Conservation (phyloP, 2,329 filamentous ascomycete genomes). For the Curvularia eragrostidis region DNA sequence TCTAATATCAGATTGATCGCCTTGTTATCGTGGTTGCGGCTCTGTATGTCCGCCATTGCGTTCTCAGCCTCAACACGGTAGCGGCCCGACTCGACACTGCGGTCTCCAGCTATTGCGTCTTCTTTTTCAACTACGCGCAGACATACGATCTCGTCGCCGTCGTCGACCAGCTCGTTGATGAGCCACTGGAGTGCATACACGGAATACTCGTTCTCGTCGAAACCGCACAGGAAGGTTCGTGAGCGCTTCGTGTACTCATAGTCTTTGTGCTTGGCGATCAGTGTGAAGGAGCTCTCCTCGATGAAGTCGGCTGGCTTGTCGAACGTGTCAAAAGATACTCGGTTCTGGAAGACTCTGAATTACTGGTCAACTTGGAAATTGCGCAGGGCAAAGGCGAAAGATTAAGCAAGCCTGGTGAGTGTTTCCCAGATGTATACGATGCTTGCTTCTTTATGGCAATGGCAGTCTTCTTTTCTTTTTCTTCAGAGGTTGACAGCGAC, state of each 20-base stretch:
- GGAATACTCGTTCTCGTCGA: constrained; percentile 90
- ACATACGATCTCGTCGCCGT: constrained; percentile 92
- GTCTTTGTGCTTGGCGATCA: constrained; percentile 85
- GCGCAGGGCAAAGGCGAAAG: neutral
- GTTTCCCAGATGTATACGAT: neutral
- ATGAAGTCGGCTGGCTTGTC: constrained; percentile 69
- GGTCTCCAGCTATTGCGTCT: constrained; percentile 69
- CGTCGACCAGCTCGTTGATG: constrained; percentile 88
- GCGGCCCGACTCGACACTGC: constrained; percentile 67
- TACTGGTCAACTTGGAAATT: constrained; percentile 22
- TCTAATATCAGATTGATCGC: constrained; percentile 87
- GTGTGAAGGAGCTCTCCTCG: constrained; percentile 69
- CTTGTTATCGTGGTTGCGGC: constrained; percentile 80
- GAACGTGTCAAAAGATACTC: constrained; percentile 79
- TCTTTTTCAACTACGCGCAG: constrained; percentile 87
- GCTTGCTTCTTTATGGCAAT: neutral
- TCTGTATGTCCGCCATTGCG: constrained; percentile 77
- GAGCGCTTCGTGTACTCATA: constrained; percentile 82
- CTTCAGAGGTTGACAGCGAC: neutral
- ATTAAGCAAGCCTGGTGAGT: neutral
- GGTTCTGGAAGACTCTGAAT: constrained; percentile 66
- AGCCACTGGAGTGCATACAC: constrained; percentile 93
- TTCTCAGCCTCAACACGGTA: constrained; percentile 79
- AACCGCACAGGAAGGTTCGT: constrained; percentile 87
- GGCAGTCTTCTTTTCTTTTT: neutral